Evolutionary conservation across 768 basidiomycete genomes (phyloP), one percentile per base, ranked within the genome.

Genomic region (Lyophyllum shimeji): DNA sequence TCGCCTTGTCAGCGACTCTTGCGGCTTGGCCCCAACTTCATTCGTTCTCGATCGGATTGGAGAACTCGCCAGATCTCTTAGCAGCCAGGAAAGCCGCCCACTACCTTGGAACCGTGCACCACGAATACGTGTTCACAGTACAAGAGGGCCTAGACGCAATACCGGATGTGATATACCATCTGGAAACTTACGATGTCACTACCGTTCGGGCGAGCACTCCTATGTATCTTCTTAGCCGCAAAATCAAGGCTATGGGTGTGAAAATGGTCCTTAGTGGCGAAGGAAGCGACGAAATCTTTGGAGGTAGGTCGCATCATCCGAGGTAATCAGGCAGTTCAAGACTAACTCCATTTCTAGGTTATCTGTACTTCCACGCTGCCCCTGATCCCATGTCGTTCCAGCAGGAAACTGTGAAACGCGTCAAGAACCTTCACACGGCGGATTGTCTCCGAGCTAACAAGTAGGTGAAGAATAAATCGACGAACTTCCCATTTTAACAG

Each of bases 201-300:
- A 99, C 97, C 37, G 93, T 98, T 47, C 89, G 97, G 46, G 97
- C 97, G 8, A 93, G 90, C 65, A 98, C 95, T 3, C 97, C 97
- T 2, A 99, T 99, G 97, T 98, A 98, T 73, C 86, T 99, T 25
- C 84, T 99, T 57, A 93, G 90, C 69, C 83, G 97, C 47, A 98
- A 99, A 76, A 95, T 99, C 77, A 99, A 98, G 76, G 96, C 97
- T 3, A 98, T 94, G 92, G 97, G 97, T 55, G 97, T 99, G 51
- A 99, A 99, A 77, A 99, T 99, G 97, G 97, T 99, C 15, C 80
- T 98, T 33, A 93, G 90, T 60, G 97, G 97, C 17, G 97, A 99
- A 73, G 97, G 97, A 37, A 93, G 91, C 59, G 97, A 99, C 64
- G 97, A 99, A 73, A 94, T 98, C 58, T 84, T 98, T 34, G 96